Base-by-base conservation (phyloP, 371 early-diverging fungal species). In the Rhizopus delemar region DNA sequence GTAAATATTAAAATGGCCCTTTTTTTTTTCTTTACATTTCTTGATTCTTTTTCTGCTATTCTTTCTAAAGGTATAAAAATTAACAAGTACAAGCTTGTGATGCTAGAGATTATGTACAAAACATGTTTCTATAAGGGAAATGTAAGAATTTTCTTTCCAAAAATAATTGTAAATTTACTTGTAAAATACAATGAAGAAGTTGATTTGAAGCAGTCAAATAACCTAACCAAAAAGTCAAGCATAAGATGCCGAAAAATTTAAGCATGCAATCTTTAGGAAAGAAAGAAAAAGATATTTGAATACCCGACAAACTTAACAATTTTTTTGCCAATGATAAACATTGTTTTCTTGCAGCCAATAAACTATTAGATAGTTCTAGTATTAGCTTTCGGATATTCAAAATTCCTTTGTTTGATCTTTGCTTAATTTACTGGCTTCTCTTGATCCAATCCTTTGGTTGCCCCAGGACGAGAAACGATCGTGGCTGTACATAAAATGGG, bases 171-270 rank as follows among this genome's bases (percentile, higher is more conserved):
- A 13, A 31, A 41, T 16, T 31, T 39, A 9, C 66, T 61, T 63
- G 56, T 41, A 66, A 46, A 9, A 70, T 36, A 36, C 57, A 57
- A 8, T 46, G 46, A 41, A 66, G 33, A n/a, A 66, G 15, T 31
- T 61, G 51, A 45, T 54, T 57, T 8, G 56, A 64, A 31, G 71
- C 67, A 31, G 67, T 56, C 45, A 71, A n/a, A 51, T 71, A 71
- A 31, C 71, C 71, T 41, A 71, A 59, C 29, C 56, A 53, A 63
- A 71, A 71, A 15, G 70, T 66, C 28, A 71, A 4, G 34, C 46
- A 46, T 32, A 61, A 48, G n/a, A 48, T 48, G 29, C 48, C 48
- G 29, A 13, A 32, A 46, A 51, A 41, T 53, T 53, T 53, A 8
- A 53, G 41, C 53, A 53, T 39, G 29, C 7, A 8, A 2, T 29